Conservation (phyloP, 2,329 filamentous ascomycete species). For the Beauveria brongniartii region DNA sequence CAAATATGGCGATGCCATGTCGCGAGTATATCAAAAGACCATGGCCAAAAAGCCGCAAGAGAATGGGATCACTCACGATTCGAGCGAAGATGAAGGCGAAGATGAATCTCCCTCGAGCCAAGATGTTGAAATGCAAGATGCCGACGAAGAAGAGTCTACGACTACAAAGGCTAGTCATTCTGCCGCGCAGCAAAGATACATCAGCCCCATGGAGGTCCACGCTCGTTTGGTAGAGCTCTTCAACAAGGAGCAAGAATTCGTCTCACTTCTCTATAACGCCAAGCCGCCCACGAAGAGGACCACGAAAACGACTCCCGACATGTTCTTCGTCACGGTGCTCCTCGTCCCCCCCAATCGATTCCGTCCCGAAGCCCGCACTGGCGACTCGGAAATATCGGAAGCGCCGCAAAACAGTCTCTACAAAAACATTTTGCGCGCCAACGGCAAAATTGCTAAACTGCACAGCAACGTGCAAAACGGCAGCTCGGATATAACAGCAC, state of each 20-base stretch:
- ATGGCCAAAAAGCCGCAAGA: slow-evolving; percentile 26
- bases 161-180: slow-evolving; percentile 14
- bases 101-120: slow-evolving; percentile 30
- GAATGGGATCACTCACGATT: not conserved
- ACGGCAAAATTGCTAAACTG: slow-evolving; percentile 65
- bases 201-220: slow-evolving; percentile 76
- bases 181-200: slow-evolving; percentile 56
- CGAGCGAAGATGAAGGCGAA: slow-evolving; percentile 34
- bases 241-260: slow-evolving; percentile 74
- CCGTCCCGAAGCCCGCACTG: slow-evolving; percentile 76
- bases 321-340: slow-evolving; percentile 87
- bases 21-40: slow-evolving; percentile 29
- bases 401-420: slow-evolving; percentile 83
- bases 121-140: slow-evolving; percentile 26
- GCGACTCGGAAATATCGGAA: slow-evolving; percentile 74
- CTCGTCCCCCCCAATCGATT: slow-evolving; percentile 89
- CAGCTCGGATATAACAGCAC: slow-evolving; percentile 51
- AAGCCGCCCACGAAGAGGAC: slow-evolving; percentile 53
- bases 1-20: slow-evolving; percentile 61
- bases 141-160: slow-evolving; percentile 24
- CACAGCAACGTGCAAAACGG: slow-evolving; percentile 43
- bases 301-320: slow-evolving; percentile 61
- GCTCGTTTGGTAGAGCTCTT: slow-evolving; percentile 74
- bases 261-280: slow-evolving; percentile 78
- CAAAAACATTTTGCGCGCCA: slow-evolving; percentile 71